Base-by-base conservation (phyloP, 2,329 filamentous ascomycete genomes). In the Parascedosporium putredinis region DNA sequence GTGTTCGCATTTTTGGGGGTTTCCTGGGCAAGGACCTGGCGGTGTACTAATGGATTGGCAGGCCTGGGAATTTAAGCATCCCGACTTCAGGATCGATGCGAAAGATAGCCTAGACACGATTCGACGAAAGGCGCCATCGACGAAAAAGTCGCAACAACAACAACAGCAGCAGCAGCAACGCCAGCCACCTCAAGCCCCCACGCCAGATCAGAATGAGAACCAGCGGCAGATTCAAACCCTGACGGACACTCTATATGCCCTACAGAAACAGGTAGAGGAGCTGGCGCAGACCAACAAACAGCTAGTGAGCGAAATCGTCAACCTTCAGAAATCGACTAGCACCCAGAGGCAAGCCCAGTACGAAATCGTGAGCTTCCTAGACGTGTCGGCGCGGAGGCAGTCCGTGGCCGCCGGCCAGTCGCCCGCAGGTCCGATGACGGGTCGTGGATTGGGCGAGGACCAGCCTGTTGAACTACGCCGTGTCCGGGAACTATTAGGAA, bases 41-140 rank as follows among this genome's bases (percentile, higher is more conserved):
- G 23, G 16, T 23, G 10, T 10, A 22, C 43, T n/a, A 31, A 7
- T 12, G 27, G 7, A 31, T 31, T 2, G 29, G 16, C 45, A 93
- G 86, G 81, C 84, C 10, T 95, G 88, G 88, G 93, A 98, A 63
- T 98, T 98, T 64, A 95, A 93, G 64, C 93, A 98, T 61, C 91
- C 91, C 10, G 89, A 95, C 60, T 98, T 98, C 70, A 86, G 89
- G 59, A 84, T 86, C 56, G 91, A 96, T 67, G 94, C 91, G 68
- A 96, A 96, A 66, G 89, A 96, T 62, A 93, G 89, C 43, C 75
- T 98, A 45, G 93, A 98, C 61, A 97, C 96, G 58, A 98, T 98
- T 60, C 82, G 89, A 59, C 79, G 93, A 58, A 98, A 98, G 69
- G 91, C 93, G 2, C 93, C 93, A 0, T 89, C 91, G 2, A 87